A percentile compares a stretch with the other conserved stretches of the same genome.
Conservation (phyloP, 345 rosid genomes). For the Cardamine chenopodiifolia region DNA sequence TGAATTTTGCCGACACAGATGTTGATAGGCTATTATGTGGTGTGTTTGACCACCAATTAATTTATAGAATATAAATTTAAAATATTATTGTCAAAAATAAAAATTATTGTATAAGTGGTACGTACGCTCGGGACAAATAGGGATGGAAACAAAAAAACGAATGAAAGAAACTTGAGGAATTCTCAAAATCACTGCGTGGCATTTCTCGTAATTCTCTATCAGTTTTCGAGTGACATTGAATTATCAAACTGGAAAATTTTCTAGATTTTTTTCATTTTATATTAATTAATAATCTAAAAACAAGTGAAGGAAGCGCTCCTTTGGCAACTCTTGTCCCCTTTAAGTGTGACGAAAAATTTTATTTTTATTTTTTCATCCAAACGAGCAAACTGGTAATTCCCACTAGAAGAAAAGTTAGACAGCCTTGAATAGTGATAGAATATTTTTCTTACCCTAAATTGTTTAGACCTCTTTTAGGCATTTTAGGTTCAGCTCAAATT, state of each 20-base stretch:
- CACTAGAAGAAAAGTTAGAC: constrained; percentile 38
- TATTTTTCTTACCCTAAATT: constrained; percentile 18
- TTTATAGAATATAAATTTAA: neutral
- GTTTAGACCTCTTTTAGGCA: neutral
- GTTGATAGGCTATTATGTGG: constrained; percentile 39
- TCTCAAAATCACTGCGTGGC: constrained; percentile 25
- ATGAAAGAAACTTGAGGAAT: constrained; percentile 26
- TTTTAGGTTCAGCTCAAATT: neutral
- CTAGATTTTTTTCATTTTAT: neutral
- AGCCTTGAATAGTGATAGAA: constrained; percentile 28
- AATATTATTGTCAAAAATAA: neutral
- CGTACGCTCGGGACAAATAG: constrained; percentile 12
- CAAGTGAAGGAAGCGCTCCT: constrained; percentile 21
- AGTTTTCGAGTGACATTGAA: constrained; percentile 9
- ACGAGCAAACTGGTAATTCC: constrained; percentile 23
- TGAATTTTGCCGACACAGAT: constrained; percentile 43
- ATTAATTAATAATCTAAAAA: constrained; percentile 21
- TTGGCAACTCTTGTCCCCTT: constrained; percentile 34
- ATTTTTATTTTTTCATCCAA: neutral
- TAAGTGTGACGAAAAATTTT: neutral
- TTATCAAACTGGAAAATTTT: neutral
- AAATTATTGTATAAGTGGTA: constrained; percentile 1
- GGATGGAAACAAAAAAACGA: constrained; percentile 23
- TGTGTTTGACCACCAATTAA: constrained; percentile 39
- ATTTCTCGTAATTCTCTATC: constrained; percentile 9